Evolutionary conservation across 352 stramenopile genomes (phyloP).

Genomic region (Phytopythium ostracodes): DNA sequence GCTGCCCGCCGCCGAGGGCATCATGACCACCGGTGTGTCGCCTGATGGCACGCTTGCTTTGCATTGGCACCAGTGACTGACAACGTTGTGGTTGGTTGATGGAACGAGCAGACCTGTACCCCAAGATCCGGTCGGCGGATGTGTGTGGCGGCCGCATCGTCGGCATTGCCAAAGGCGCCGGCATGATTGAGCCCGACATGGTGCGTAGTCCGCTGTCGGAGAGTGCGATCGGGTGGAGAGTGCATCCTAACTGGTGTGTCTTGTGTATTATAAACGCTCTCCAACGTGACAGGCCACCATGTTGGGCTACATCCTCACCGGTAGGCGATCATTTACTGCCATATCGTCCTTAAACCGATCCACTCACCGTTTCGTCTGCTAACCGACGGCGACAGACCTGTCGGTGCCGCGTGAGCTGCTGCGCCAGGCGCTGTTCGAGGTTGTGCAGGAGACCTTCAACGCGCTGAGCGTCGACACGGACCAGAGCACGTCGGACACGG

Average conservation of each 20-base stretch:
- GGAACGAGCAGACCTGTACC: slow-evolving; percentile 84
- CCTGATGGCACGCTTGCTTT: not conserved
- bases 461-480: slow-evolving; percentile 96
- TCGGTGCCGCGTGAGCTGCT: slow-evolving; percentile 81
- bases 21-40: slow-evolving; percentile 94
- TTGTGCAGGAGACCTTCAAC: slow-evolving; percentile 89
- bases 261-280: not conserved
- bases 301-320: slow-evolving; percentile 86
- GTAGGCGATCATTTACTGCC: slow-evolving; percentile 10
- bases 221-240: slow-evolving; percentile 22
- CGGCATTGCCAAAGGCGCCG: slow-evolving; percentile 97
- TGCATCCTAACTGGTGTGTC: not conserved
- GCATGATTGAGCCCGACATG: slow-evolving; percentile 99
- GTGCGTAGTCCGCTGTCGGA: slow-evolving; percentile 41
- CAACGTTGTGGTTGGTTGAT: not conserved
- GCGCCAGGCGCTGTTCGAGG: slow-evolving; percentile 69
- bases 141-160: slow-evolving; percentile 90
- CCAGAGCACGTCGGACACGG: slow-evolving; percentile 97
- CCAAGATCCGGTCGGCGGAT: slow-evolving; percentile 85
- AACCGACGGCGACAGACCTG: slow-evolving; percentile 32
- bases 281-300: slow-evolving; percentile 52
- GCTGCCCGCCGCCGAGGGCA: slow-evolving; percentile 91
- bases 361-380: not conserved
- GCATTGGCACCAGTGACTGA: not conserved
- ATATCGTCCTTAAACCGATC: not conserved